Evolutionary conservation across 495 filamentous ascomycete species (phyloP).

Genomic region (Opeltia flavorubescens): DNA sequence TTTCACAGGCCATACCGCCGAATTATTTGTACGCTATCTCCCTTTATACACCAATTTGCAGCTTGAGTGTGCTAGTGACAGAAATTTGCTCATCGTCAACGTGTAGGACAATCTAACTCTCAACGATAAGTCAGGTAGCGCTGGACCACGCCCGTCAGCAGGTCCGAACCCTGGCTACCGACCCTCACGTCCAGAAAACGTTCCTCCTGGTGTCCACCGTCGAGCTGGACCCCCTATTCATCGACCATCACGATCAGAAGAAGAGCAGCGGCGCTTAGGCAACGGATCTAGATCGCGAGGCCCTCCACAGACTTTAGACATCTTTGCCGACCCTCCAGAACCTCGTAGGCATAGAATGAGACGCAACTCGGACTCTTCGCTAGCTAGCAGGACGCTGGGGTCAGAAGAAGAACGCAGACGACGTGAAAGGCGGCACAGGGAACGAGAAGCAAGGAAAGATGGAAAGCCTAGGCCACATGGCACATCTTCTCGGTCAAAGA

Average conservation of each 20-base stretch:
- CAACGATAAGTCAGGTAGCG: constrained; percentile 25
- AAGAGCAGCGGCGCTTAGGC: constrained; percentile 23
- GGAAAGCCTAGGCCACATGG: constrained; percentile 22
- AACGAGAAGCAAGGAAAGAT: constrained; percentile 38
- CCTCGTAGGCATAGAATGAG: constrained; percentile 35
- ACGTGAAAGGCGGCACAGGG: constrained; percentile 55
- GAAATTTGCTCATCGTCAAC: neutral
- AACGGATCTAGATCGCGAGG: constrained; percentile 18
- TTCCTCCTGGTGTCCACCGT: constrained; percentile 18
- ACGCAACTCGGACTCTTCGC: constrained; percentile 89
- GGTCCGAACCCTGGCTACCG: constrained; percentile 28
- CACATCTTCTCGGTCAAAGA: constrained; percentile 29
- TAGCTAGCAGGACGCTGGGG: constrained; percentile 48
- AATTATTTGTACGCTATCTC: constrained; percentile 71
- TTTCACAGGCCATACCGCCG: constrained; percentile 53
- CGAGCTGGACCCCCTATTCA: constrained; percentile 33
- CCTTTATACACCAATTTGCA: neutral
- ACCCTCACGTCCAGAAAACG: constrained; percentile 27
- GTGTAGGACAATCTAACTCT: constrained; percentile 40
- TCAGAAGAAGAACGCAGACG: constrained; percentile 64
- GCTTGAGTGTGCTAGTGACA: neutral
- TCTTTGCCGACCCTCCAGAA: constrained; percentile 43
- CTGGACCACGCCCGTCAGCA: constrained; percentile 16
- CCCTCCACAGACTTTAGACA: constrained; percentile 32
- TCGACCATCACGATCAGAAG: constrained; percentile 46